These are phyloP conservation scores for Epichloe glyceriae DNA, from an alignment of 2,329 filamentous ascomycete genomes.

Conservation along the genomic window DNA sequence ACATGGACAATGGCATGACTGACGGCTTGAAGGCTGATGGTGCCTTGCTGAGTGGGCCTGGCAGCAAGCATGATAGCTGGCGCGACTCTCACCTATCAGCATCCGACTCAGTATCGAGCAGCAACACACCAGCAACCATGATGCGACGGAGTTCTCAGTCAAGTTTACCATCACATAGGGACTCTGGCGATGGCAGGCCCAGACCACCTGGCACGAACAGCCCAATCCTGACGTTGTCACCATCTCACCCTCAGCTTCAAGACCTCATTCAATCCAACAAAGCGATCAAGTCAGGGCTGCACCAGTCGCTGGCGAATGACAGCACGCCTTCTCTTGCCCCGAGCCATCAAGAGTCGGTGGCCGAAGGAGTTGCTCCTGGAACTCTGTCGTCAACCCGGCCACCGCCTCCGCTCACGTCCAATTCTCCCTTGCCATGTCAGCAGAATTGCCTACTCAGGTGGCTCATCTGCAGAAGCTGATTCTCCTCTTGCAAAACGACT, in stretches of 20 bases:
- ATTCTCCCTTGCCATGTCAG: constrained; percentile 18
- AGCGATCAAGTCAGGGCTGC: constrained; percentile 40
- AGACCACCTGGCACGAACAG: constrained; percentile 38
- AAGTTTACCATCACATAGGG: constrained; percentile 35
- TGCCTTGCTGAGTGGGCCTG: constrained; percentile 27
- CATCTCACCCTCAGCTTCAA: constrained; percentile 43
- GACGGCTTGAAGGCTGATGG: constrained; percentile 23
- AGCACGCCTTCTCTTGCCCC: constrained; percentile 41
- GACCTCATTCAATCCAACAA: constrained; percentile 50
- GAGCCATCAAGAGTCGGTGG: constrained; percentile 34
- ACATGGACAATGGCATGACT: constrained; percentile 16
- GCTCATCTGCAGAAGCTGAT: constrained; percentile 58
- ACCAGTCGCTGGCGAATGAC: constrained; percentile 43
- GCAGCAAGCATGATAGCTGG: constrained; percentile 32
- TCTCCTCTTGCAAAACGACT: constrained; percentile 64
- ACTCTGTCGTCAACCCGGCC: constrained; percentile 9
- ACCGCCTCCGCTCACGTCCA: constrained; percentile 16
- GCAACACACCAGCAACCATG: constrained; percentile 23
- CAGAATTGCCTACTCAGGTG: constrained; percentile 26
- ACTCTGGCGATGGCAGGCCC: constrained; percentile 28
- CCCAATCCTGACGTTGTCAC: constrained; percentile 41
- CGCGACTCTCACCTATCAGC: constrained; percentile 40
- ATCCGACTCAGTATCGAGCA: constrained; percentile 28
- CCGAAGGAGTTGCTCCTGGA: constrained; percentile 22
- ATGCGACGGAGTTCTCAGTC: constrained; percentile 34